Evolutionary conservation across 345 rosid species (phyloP).

Genomic region (Cardiospermum halicacabum): DNA sequence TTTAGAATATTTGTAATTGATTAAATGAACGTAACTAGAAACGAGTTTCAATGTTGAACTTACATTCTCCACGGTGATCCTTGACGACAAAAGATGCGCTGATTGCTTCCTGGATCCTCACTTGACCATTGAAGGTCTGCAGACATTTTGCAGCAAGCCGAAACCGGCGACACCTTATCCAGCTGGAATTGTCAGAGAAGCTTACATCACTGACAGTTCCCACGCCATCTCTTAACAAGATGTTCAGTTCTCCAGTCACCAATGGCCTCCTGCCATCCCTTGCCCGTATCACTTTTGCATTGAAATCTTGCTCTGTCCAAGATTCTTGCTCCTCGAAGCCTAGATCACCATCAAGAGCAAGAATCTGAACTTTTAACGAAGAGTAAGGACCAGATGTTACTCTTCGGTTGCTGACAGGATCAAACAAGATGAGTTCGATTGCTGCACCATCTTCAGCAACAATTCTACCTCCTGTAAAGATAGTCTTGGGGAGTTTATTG

Average conservation of each 20-base stretch:
- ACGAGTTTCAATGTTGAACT: slow-evolving; percentile 24
- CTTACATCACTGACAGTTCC: slow-evolving; percentile 36
- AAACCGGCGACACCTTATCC: slow-evolving; percentile 70
- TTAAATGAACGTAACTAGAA: background rate
- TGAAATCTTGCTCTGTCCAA: slow-evolving; percentile 47
- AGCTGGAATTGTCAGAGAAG: slow-evolving; percentile 80
- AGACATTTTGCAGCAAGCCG: slow-evolving; percentile 57
- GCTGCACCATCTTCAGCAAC: slow-evolving; percentile 41
- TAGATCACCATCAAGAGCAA: slow-evolving; percentile 63
- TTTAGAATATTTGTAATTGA: background rate
- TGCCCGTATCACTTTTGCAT: slow-evolving; percentile 38
- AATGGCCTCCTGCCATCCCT: slow-evolving; percentile 70
- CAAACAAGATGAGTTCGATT: slow-evolving; percentile 39
- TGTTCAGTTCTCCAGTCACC: slow-evolving; percentile 50
- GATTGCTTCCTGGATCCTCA: slow-evolving; percentile 49
- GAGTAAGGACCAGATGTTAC: slow-evolving; percentile 46
- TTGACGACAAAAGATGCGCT: slow-evolving; percentile 65
- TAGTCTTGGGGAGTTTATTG: slow-evolving; percentile 26
- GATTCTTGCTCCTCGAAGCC: slow-evolving; percentile 35
- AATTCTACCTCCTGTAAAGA: slow-evolving; percentile 59
- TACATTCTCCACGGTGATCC: slow-evolving; percentile 90
- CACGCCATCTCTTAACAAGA: slow-evolving; percentile 44
- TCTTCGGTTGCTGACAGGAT: slow-evolving; percentile 28
- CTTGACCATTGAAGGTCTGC: slow-evolving; percentile 30
- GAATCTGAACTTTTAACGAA: slow-evolving; percentile 45